Base-by-base conservation (phyloP, 768 basidiomycete species). In the Crepidotus variabilis region DNA sequence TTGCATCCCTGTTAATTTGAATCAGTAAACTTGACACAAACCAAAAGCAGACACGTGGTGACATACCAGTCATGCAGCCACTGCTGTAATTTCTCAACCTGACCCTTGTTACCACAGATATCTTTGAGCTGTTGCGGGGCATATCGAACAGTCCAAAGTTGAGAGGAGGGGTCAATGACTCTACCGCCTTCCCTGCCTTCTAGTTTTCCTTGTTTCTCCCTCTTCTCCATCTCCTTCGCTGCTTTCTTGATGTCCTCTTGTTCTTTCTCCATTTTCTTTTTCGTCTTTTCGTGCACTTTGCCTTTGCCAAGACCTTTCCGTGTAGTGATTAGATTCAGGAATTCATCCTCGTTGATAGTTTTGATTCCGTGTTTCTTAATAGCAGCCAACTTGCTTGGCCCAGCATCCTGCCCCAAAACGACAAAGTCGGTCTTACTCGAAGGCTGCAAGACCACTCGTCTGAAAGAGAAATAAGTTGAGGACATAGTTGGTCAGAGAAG, bases 91-190 rank as follows among this genome's bases (percentile, higher is more conserved):
- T 93, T 94, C 72, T 98, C 95, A 1, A 98, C 88, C 53, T 86
- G 81, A 0, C 84, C 80, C 71, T 98, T 98, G 75, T 98, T 99
- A 7, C 97, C 97, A 59, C 95, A 98, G 16, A 99, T 83, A 55
- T 99, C 94, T 63, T 91, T 94, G 55, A 94, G 61, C 2, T 78
- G 80, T 60, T 87, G 84, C 1, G 97, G 97, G 0, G 97, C 96
- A 67, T 99, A 99, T 9, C 94, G 86, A 32, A 87, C 88, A 36
- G 97, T 98, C 97, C 97, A 98, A 0, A 98, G 77, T 67, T 96
- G 93, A 2, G 80, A 78, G 1, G 75, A 75, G 2, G 77, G 72
- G 61, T 85, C 79, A 1, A 71, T 52, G 28, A 56, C 34, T 65
- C 76, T 75, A 47, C 66, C 57, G 14, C 50, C 50, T 6, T 66